Base-by-base conservation (phyloP, 768 basidiomycete species). In the Hysterangium stoloniferum region DNA sequence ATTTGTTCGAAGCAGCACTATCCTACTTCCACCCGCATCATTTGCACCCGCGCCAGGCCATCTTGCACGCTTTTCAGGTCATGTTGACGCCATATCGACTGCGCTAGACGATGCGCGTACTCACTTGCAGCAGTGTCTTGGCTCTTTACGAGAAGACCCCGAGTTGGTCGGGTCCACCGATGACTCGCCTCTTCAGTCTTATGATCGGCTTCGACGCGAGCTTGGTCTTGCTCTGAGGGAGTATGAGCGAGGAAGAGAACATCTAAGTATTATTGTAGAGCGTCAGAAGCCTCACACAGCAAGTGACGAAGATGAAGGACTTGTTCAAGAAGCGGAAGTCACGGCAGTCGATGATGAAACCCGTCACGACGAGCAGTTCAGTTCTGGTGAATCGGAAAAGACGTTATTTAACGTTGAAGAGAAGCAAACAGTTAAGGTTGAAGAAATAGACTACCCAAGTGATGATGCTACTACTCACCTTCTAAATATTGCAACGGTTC, bases 11-110 rank as follows among this genome's bases (percentile, higher is more conserved):
- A 8, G 7, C 32, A 22, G 32, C 24, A 27, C 9, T 9, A 13
- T 45, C 29, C 17, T 17, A 17, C 28, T 20, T 34, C 13, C 20
- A 15, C 45, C 17, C n/a, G 53, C 52, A 31, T 80, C 80, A 3
- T 90, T 87, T 54, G 88, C 88, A 0, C 88, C 88, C 0, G 73
- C 84, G 59, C 86, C 85, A 9, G 81, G 72, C 48, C 78, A 81
- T 52, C 59, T 89, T 29, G 67, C 79, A 29, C 72, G 84, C 44
- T 88, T 90, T 52, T 84, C 80, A 0, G 71, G 77, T 0, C 88
- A 91, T 62, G 75, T 88, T 4, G 80, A 86, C 37, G 73, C 82
- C 4, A 81, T 90, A 45, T 74, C 75, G 13, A 68, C 75, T 1
- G 82, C 86, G 3, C 61, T 92, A 37, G 75, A 82, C 48, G 83